Conservation (phyloP, 805 yeast genomes). For the Kodamaea kaohsiungensis region DNA sequence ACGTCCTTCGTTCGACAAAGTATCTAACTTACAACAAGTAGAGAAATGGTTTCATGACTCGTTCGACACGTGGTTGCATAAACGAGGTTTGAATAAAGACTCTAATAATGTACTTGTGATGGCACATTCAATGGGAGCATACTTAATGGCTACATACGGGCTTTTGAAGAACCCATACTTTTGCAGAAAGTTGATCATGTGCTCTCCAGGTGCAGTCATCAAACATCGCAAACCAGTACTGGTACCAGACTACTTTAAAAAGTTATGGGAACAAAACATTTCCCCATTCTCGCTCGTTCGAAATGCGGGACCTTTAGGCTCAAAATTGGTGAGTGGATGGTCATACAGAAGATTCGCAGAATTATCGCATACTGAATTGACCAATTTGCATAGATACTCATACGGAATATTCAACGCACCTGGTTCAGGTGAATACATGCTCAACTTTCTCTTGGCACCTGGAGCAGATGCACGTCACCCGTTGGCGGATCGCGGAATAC, state of each 20-base stretch:
- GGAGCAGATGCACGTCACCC: constrained; percentile 91
- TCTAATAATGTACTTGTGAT: constrained; percentile 53
- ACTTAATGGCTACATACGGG: constrained; percentile 69
- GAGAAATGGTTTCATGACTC: constrained; percentile 69
- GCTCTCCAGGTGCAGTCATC: constrained; percentile 88
- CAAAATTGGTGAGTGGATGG: constrained; percentile 88
- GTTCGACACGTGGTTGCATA: constrained; percentile 59
- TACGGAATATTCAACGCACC: constrained; percentile 81
- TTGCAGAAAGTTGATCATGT: constrained; percentile 69
- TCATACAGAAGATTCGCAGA: constrained; percentile 75
- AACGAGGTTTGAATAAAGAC: constrained; percentile 40
- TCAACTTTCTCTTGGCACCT: constrained; percentile 80
- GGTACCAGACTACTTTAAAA: constrained; percentile 76
- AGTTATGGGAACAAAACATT: constrained; percentile 82
- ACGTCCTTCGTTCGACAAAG: constrained; percentile 63
- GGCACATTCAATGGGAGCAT: constrained; percentile 95
- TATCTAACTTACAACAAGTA: constrained; percentile 47
- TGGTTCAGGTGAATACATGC: constrained; percentile 93
- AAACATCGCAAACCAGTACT: constrained; percentile 42
- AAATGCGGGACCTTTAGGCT: constrained; percentile 77
- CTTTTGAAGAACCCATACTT: constrained; percentile 54
- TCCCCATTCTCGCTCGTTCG: constrained; percentile 86
- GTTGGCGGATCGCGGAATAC: constrained; percentile 50
- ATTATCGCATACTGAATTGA: constrained; percentile 45
- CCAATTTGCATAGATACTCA: constrained; percentile 70